These are phyloP conservation scores for Penicillium angulare DNA, from an alignment of 495 filamentous ascomycete genomes.

Conservation along the genomic window DNA sequence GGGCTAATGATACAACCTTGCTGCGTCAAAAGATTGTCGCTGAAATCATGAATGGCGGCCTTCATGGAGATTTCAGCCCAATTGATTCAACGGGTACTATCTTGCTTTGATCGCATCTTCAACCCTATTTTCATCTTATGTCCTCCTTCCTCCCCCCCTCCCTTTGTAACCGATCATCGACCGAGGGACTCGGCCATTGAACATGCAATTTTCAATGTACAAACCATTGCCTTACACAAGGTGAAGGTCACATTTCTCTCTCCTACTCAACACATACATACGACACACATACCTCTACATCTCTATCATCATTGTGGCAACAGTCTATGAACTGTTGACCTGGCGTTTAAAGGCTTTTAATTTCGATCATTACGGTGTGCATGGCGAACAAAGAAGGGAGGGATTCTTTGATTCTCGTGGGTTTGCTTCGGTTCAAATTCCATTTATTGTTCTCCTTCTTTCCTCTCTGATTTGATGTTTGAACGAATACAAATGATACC, in stretches of 20 bases:
- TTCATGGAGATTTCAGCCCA: conserved; percentile 47
- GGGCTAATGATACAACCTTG: conserved; percentile 51
- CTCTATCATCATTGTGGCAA: not conserved
- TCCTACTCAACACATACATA: no score
- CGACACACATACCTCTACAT: not conserved
- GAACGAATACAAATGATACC: conserved; percentile 31
- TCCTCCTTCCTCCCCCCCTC: not conserved
- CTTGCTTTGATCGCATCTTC: conserved; percentile 21
- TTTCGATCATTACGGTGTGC: conserved; percentile 12
- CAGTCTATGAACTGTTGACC: no score
- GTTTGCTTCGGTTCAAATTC: not conserved
- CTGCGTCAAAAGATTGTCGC: conserved; percentile 66
- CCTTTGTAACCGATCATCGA: not conserved
- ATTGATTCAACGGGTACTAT: conserved; percentile 15
- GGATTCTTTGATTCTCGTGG: not conserved
- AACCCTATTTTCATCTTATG: not conserved
- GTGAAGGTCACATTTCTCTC: no score
- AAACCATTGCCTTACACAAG: not conserved
- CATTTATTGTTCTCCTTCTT: conserved; percentile 1
- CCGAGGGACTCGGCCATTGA: not conserved
- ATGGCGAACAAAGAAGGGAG: conserved; percentile 14
- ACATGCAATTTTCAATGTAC: not conserved
- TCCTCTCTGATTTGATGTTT: conserved; percentile 16
- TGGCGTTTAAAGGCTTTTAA: conserved; percentile 10
- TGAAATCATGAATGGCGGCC: conserved; percentile 65